These are phyloP conservation scores for Capronia coronata DNA, from an alignment of 2,329 filamentous ascomycete species.

Conservation along the genomic window DNA sequence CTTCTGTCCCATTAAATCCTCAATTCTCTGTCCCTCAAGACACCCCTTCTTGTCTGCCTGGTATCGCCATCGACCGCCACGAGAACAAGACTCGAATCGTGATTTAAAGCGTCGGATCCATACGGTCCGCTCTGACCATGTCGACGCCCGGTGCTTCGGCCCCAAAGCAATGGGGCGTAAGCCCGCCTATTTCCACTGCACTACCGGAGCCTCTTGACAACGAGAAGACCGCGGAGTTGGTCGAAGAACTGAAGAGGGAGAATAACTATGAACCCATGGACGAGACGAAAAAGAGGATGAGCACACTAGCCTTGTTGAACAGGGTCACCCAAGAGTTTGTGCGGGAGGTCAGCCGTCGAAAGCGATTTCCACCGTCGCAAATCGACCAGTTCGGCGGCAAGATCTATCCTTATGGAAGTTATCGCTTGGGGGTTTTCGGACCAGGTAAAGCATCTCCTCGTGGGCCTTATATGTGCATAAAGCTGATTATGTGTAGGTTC, in stretches of 20 bases:
- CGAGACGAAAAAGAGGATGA: constrained; percentile 72
- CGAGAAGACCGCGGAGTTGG: constrained; percentile 67
- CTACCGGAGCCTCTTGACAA: constrained; percentile 73
- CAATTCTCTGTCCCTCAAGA: background rate
- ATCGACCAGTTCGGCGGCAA: constrained; percentile 82
- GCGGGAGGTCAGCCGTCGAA: constrained; percentile 66
- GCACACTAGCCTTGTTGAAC: constrained; percentile 70
- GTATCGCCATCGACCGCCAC: background rate
- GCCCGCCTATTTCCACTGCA: constrained; percentile 70
- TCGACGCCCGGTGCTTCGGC: constrained; percentile 1
- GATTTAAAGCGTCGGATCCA: too few relatives aligned
- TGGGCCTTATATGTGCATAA: background rate
- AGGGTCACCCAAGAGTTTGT: constrained; percentile 81
- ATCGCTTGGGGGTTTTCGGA: constrained; percentile 85
- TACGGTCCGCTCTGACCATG: constrained; percentile 16
- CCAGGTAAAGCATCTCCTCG: constrained; percentile 49
- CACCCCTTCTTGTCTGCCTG: background rate
- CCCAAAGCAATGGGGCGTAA: constrained; percentile 61
- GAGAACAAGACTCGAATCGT: background rate
- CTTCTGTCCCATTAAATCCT: constrained; percentile 12
- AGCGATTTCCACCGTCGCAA: constrained; percentile 66
- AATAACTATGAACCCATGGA: constrained; percentile 84
- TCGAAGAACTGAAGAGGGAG: constrained; percentile 77
- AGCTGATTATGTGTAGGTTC: constrained; percentile 53
- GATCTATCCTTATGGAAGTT: constrained; percentile 94